Conservation (phyloP, 768 basidiomycete species). For the Leccinellum albellum region DNA sequence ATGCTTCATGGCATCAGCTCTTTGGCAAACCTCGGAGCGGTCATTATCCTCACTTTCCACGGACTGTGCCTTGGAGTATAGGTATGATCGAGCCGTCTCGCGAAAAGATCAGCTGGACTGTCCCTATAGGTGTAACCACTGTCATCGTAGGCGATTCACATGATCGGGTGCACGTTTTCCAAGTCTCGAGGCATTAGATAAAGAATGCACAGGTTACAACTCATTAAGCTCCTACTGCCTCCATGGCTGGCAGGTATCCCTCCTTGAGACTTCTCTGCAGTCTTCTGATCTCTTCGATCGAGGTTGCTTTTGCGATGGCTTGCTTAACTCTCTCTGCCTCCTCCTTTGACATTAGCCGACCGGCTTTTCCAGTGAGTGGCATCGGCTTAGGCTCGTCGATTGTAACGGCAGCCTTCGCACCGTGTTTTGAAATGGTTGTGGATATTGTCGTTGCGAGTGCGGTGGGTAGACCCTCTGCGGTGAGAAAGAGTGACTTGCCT, state of each 20-base stretch:
- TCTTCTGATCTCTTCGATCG: constrained; percentile 82
- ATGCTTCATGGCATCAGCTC: constrained; percentile 67
- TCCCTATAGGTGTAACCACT: background rate
- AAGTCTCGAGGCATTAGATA: constrained; percentile 17
- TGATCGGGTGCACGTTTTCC: background rate
- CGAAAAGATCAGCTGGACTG: background rate
- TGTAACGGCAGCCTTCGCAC: constrained; percentile 60
- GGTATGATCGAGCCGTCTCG: constrained; percentile 41
- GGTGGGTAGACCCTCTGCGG: constrained; percentile 73
- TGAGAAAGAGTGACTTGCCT: constrained; percentile 73
- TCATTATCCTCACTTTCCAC: constrained; percentile 62
- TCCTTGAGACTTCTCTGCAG: constrained; percentile 80
- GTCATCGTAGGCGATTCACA: background rate
- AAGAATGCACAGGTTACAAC: constrained; percentile 33
- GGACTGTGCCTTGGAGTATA: constrained; percentile 63
- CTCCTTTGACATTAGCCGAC: constrained; percentile 86
- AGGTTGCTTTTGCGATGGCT: constrained; percentile 87
- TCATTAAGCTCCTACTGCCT: constrained; percentile 70
- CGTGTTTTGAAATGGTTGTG: constrained; percentile 62
- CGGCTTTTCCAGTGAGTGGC: constrained; percentile 60
- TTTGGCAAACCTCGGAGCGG: constrained; percentile 56
- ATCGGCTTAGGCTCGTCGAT: constrained; percentile 75
- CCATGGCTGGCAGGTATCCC: constrained; percentile 77
- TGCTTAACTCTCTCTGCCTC: constrained; percentile 84
- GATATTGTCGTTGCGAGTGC: constrained; percentile 77